Percentiles rank a stretch among this genome's conserved stretches.
These are phyloP conservation scores for Diaporthe amygdali DNA, from an alignment of 2,329 filamentous ascomycete genomes.

Conservation along the genomic window DNA sequence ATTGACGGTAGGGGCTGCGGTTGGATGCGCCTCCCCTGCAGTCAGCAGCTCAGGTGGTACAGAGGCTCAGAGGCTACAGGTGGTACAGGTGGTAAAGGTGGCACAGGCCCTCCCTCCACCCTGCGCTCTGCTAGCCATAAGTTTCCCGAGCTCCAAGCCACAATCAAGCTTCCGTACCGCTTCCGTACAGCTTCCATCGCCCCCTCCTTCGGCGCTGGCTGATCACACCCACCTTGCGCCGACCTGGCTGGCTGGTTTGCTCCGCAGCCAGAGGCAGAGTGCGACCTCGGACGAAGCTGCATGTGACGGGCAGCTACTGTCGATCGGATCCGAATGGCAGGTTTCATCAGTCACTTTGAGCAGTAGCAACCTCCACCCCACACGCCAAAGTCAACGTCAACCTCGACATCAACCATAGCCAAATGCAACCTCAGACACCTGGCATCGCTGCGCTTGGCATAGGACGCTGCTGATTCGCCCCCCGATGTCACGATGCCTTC, in stretches of 20 bases:
- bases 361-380: background rate
- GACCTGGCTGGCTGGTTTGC: background rate
- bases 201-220: background rate
- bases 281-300: background rate
- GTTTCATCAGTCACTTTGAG: constrained; percentile 4
- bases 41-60: no score
- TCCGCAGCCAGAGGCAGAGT: background rate
- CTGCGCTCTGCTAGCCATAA: no score
- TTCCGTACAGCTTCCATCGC: background rate
- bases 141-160: background rate
- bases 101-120: background rate
- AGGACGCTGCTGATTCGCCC: background rate
- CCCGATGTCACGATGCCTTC: constrained; percentile 6
- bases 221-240: background rate
- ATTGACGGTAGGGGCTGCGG: no score
- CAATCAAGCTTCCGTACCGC: background rate
- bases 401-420: background rate
- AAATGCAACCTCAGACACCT: background rate
- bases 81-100: background rate
- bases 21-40: background rate
- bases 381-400: background rate
- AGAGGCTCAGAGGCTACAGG: no score
- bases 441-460: background rate
- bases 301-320: background rate
- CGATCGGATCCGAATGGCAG: constrained; percentile 6